Evolutionary conservation across 2,329 filamentous ascomycete genomes (phyloP), one percentile per base, ranked within the genome.

Genomic region (Sarocladium oryzae): DNA sequence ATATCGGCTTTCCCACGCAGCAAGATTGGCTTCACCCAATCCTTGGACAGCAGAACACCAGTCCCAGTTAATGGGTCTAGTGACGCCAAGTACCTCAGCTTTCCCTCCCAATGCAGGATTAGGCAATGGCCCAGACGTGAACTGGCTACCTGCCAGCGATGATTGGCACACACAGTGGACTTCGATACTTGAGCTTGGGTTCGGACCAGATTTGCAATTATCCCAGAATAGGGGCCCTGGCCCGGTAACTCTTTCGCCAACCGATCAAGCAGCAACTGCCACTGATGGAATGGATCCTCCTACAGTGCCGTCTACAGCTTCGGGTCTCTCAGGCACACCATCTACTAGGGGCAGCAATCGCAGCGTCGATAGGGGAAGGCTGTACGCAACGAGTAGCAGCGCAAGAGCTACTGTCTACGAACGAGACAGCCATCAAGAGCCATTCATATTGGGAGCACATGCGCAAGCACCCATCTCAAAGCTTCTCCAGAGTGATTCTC

Each of bases 321-420:
- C 16, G 7, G 33, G n/a, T 21, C 32, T 30, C 5, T 20, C 48
- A 23, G 30, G 16, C 11, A 32, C 33, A 26, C 33, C 48, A 10
- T 41, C 37, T 11, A 41, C 37, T 4, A 20, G 21, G 21, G 37
- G 37, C 8, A 38, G 20, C 18, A 37, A 32, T 24, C 48, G 18
- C 11, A 50, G 30, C 15, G 21, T 21, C 33, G 28, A 36, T 32
- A 36, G 23, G 5, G 48, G 48, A 5, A 18, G 32, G n/a, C 48
- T 50, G 18, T 50, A 50, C 23, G 48, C 48, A 24, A 50, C 48
- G 16, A 50, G 48, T 24, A 50, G 48, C 21, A 50, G 48, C 35
- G 48, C 48, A 16, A 20, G 48, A 26, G 32, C 48, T 15, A 32
- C 48, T 18, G 28, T 20, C 21, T 50, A 36, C 32, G 30, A 36